Conservation (phyloP, 495 filamentous ascomycete species). For the Penicillium ucsense region DNA sequence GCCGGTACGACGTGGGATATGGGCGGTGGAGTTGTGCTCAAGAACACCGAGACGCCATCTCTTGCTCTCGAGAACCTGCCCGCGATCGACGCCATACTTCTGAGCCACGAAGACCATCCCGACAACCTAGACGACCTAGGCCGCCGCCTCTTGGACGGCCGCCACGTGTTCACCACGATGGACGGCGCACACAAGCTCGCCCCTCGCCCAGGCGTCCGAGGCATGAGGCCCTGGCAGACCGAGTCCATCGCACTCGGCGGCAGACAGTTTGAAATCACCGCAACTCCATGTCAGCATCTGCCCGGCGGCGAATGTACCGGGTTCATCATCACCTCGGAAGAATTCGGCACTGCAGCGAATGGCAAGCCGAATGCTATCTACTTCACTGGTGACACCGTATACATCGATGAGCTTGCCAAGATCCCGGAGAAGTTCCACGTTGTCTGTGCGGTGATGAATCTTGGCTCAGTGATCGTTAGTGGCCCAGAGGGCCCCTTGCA, state of each 20-base stretch:
- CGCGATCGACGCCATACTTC: constrained; percentile 40
- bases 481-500: constrained; percentile 13
- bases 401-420: constrained; percentile 31
- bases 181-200: constrained; percentile 37
- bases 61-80: constrained; percentile 31
- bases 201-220: constrained; percentile 31
- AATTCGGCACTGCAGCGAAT: constrained; percentile 27
- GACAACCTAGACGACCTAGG: constrained; percentile 42
- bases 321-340: constrained; percentile 30
- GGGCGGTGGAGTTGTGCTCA: constrained; percentile 18
- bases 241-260: constrained; percentile 13
- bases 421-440: constrained; percentile 17
- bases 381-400: constrained; percentile 47
- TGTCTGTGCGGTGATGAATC: constrained; percentile 16
- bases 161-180: constrained; percentile 39
- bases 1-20: constrained; percentile 27
- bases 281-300: constrained; percentile 36
- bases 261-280: constrained; percentile 22
- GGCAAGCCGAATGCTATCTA: constrained; percentile 43
- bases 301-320: constrained; percentile 40
- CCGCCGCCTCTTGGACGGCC: constrained; percentile 36
- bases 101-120: constrained; percentile 47
- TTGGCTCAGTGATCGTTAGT: constrained; percentile 4
- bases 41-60: constrained; percentile 23
- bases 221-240: constrained; percentile 25